phyloP scores from a whole-genome alignment of 768 basidiomycete species.

The Sporobolomyces pararoseus region DNA sequence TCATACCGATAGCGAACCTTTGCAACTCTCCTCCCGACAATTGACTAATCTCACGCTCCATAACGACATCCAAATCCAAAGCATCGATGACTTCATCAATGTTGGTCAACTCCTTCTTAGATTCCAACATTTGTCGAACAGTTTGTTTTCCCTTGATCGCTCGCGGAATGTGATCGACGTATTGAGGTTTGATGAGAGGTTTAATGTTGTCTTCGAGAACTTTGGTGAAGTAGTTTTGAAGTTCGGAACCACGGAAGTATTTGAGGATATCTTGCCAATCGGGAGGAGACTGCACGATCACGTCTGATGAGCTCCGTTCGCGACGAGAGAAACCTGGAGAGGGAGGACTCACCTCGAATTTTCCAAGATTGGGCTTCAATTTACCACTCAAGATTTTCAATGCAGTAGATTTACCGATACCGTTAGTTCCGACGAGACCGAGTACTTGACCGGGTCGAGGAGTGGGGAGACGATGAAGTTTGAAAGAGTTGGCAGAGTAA shows the following conservation, averaged over 20 bases:
- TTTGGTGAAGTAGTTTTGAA: slow-evolving; percentile 99
- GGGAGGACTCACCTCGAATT: slow-evolving; percentile 71
- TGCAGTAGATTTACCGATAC: slow-evolving; percentile 98
- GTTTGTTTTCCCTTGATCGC: slow-evolving; percentile 87
- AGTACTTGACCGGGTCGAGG: slow-evolving; percentile 96
- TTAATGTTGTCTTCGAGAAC: slow-evolving; percentile 97
- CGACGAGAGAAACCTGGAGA: not conserved
- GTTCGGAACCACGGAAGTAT: slow-evolving; percentile 95
- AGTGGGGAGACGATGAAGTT: slow-evolving; percentile 94
- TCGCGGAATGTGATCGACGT: slow-evolving; percentile 96
- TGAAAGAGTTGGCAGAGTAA: slow-evolving; percentile 97
- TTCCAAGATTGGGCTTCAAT: slow-evolving; percentile 93
- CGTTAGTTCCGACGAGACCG: slow-evolving; percentile 98
- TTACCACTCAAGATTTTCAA: slow-evolving; percentile 95
- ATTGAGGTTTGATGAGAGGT: slow-evolving; percentile 98
- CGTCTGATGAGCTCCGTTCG: not conserved
- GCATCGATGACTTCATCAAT: slow-evolving; percentile 78
- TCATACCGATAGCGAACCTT: slow-evolving; percentile 96
- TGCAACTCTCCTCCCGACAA: slow-evolving; percentile 96
- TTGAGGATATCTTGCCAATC: slow-evolving; percentile 99
- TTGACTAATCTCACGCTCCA: slow-evolving; percentile 77
- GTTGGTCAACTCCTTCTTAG: slow-evolving; percentile 83
- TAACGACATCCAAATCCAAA: slow-evolving; percentile 79
- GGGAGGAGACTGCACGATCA: slow-evolving; percentile 70
- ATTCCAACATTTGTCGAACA: slow-evolving; percentile 85